Conservation (phyloP, 345 rosid species). For the Zanthoxylum bungeanum region DNA sequence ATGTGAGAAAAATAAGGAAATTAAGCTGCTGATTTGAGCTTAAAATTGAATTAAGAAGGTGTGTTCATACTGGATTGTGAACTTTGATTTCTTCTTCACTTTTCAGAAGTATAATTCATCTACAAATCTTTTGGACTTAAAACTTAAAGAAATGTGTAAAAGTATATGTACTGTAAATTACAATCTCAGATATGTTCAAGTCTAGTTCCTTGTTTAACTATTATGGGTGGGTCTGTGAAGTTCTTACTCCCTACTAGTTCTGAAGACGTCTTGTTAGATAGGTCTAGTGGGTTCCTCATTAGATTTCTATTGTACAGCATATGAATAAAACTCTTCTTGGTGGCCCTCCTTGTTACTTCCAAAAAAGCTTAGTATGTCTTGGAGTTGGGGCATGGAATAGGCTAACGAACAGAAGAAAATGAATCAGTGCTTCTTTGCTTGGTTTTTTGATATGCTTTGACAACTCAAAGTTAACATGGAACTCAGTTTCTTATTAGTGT, state of each 20-base stretch:
- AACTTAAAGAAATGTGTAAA: not conserved
- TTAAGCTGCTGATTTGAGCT: not conserved
- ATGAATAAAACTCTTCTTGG: not conserved
- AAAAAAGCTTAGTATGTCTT: not conserved
- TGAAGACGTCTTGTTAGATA: not conserved
- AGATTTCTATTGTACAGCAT: not conserved
- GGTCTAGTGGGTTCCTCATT: not conserved
- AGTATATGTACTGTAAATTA: not conserved
- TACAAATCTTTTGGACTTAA: not conserved
- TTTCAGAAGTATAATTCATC: not conserved
- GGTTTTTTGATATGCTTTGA: not conserved
- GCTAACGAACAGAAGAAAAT: not conserved
- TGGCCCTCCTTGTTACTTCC: not conserved
- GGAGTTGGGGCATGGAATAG: not conserved
- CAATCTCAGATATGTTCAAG: not conserved
- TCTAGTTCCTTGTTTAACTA: not conserved
- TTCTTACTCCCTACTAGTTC: not conserved
- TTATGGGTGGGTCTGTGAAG: not conserved
- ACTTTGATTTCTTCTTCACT: not conserved
- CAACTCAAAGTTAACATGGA: not conserved
- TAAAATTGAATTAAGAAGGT: not conserved
- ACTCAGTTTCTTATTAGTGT: not conserved
- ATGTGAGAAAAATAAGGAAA: not conserved
- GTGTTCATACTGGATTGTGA: not conserved
- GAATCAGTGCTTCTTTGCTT: not conserved